Percentiles rank a stretch among this genome's conserved stretches.
Conservation (phyloP, 192 early-diverging fungal species). For the Umbelopsis isabellina region DNA sequence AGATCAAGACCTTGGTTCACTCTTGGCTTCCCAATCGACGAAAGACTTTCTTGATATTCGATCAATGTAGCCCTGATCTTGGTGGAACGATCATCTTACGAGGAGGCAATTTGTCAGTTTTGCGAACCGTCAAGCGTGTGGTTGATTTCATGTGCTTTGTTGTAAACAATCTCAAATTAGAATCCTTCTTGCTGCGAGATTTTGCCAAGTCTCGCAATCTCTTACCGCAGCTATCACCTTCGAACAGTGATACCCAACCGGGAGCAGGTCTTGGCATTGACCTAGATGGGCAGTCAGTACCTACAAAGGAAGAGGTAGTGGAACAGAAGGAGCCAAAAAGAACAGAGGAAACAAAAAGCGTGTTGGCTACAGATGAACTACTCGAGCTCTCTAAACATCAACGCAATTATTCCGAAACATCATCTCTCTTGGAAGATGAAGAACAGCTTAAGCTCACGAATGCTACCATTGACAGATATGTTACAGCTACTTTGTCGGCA, state of each 20-base stretch:
- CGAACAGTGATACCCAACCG: background rate
- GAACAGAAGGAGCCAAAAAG: background rate
- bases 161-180: slow-evolving; percentile 86
- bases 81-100: slow-evolving; percentile 91
- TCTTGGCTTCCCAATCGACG: slow-evolving; percentile 76
- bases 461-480: slow-evolving; percentile 46
- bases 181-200: slow-evolving; percentile 77
- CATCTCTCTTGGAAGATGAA: slow-evolving; percentile 27
- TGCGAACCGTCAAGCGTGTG: slow-evolving; percentile 81
- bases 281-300: background rate
- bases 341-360: background rate
- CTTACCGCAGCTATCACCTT: background rate
- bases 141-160: slow-evolving; percentile 84
- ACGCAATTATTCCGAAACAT: background rate
- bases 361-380: background rate
- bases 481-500: slow-evolving; percentile 81
- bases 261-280: slow-evolving; percentile 18
- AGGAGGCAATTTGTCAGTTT: slow-evolving; percentile 68
- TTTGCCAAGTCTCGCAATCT: slow-evolving; percentile 50
- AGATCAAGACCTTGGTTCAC: slow-evolving; percentile 82
- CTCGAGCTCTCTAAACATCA: background rate
- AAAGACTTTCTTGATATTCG: slow-evolving; percentile 89
- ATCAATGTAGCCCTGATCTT: slow-evolving; percentile 76
- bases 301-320: background rate
- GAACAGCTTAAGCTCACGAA: slow-evolving; percentile 32